phyloP scores from a whole-genome alignment of 139 green algal genomes.

The Astrephomene gubernaculifera region DNA sequence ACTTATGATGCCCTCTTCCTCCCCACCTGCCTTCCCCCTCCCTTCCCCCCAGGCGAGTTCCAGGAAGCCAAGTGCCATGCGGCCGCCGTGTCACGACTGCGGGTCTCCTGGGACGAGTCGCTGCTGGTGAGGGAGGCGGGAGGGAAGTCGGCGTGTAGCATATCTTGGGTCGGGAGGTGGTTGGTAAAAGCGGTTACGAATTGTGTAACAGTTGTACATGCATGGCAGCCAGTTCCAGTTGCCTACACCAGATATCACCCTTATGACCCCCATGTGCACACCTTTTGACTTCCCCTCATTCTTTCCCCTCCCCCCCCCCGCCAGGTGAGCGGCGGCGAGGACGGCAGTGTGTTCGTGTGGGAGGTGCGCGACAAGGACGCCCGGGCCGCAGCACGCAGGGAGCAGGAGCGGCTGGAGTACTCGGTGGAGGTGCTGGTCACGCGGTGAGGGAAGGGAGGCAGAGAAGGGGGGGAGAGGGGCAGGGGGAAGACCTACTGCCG shows the following conservation, averaged over 20 bases:
- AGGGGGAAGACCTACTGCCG: no score
- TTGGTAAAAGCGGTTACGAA: no score
- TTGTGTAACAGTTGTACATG: no score
- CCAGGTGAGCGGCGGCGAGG: slow-evolving; percentile 71
- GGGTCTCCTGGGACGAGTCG: slow-evolving; percentile 76
- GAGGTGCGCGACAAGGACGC: slow-evolving; percentile 70
- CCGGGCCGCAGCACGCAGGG: slow-evolving; percentile 58
- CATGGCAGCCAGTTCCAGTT: no score
- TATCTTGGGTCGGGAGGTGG: no score
- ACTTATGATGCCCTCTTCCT: not conserved
- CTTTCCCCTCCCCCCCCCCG: not conserved
- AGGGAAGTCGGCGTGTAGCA: no score
- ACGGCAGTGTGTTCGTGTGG: slow-evolving; percentile 82
- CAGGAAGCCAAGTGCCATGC: slow-evolving; percentile 67
- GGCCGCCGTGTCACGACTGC: slow-evolving; percentile 73
- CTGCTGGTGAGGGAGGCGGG: slow-evolving; percentile 74
- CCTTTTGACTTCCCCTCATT: not conserved
- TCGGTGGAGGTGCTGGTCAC: slow-evolving; percentile 92
- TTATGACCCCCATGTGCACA: no score
- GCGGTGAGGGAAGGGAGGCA: not conserved
- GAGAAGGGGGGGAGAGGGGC: no score
- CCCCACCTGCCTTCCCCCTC: not conserved
- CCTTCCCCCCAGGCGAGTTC: slow-evolving; percentile 60
- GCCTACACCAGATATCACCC: no score
- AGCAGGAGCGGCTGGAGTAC: slow-evolving; percentile 74